These are phyloP conservation scores for Coprinopsis cinerea DNA, from an alignment of 768 basidiomycete genomes.

Conservation along the genomic window DNA sequence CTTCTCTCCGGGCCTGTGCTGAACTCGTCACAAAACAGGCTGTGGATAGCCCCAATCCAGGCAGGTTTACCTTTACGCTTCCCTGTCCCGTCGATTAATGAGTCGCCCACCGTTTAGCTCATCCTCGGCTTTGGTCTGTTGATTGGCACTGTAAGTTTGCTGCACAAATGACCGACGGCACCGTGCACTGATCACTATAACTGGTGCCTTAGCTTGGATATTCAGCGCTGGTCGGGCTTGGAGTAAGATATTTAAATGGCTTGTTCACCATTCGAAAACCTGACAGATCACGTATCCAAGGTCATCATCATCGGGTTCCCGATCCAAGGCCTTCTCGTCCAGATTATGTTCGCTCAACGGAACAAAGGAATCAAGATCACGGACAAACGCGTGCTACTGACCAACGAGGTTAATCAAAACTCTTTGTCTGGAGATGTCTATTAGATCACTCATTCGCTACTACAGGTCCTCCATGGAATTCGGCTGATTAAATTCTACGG, in stretches of 20 bases:
- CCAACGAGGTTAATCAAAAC: conserved; percentile 44
- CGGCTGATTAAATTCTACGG: conserved; percentile 60
- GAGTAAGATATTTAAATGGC: conserved; percentile 22
- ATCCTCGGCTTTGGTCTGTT: conserved; percentile 56
- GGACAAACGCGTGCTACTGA: conserved; percentile 58
- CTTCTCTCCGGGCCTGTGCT: not conserved
- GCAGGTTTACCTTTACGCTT: not conserved
- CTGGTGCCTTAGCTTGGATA: conserved; percentile 65
- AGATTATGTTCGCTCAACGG: conserved; percentile 46
- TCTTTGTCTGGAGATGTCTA: not conserved
- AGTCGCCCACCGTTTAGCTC: conserved; percentile 29
- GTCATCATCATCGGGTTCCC: conserved; percentile 55
- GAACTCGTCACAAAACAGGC: conserved; percentile 22
- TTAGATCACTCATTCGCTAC: not conserved
- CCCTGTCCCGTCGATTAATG: not conserved
- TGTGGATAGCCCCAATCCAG: conserved; percentile 39
- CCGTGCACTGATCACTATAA: too few species aligned
- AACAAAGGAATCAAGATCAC: conserved; percentile 57
- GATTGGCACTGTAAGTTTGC: conserved; percentile 44
- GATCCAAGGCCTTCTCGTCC: conserved; percentile 46
- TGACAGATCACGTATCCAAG: conserved; percentile 15
- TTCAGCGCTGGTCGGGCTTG: conserved; percentile 61
- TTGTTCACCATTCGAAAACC: conserved; percentile 8
- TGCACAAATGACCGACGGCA: not conserved
- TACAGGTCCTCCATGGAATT: conserved; percentile 47